Evolutionary conservation across 306 rosid species (phyloP).

Genomic region (Sechiopsis laciniata): DNA sequence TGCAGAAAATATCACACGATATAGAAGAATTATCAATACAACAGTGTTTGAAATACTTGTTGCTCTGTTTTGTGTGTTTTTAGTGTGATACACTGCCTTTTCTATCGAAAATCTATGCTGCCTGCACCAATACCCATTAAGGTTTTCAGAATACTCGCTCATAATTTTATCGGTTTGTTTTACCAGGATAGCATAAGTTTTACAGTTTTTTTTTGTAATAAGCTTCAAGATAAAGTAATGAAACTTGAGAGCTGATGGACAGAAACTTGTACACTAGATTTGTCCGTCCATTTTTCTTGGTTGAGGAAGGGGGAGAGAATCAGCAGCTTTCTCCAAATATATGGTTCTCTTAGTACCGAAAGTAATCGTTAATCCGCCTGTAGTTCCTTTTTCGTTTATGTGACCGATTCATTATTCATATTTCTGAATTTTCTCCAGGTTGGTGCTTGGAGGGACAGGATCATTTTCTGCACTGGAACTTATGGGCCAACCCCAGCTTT

Average conservation of each 20-base stretch:
- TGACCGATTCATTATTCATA: conserved; percentile 12
- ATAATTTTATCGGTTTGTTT: not conserved
- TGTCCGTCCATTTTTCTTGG: not conserved
- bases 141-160: not conserved
- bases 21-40: not conserved
- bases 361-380: not conserved
- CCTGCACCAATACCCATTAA: not conserved
- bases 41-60: not conserved
- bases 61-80: not conserved
- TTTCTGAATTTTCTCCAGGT: conserved; percentile 46
- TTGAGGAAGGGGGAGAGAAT: not conserved
- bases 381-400: conserved; percentile 21
- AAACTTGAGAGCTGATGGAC: not conserved
- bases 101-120: not conserved
- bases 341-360: not conserved
- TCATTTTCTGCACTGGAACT: conserved; percentile 78
- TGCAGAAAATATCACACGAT: not conserved
- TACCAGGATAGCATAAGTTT: not conserved
- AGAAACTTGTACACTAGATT: not conserved
- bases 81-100: not conserved
- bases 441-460: conserved; percentile 99
- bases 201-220: not conserved
- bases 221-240: conserved; percentile 4
- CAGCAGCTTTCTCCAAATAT: not conserved
- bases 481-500: conserved; percentile 66